phyloP scores from a whole-genome alignment of 129 eudicot species.

The Silybum marianum region DNA sequence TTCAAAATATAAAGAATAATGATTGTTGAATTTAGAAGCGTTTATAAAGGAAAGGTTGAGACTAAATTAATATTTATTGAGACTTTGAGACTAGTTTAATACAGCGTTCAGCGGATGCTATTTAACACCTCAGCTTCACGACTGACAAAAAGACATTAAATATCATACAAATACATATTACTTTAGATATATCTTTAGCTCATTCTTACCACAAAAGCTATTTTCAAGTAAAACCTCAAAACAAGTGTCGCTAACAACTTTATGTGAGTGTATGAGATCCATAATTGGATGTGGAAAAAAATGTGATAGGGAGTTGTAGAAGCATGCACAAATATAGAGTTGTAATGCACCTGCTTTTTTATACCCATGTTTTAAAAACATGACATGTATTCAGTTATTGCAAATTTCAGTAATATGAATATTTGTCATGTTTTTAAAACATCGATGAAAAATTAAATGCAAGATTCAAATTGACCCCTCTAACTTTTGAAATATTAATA shows the following conservation, averaged over 20 bases:
- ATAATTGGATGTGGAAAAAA: background rate
- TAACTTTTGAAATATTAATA: background rate
- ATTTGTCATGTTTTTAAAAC: constrained; percentile 12
- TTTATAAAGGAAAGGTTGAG: background rate
- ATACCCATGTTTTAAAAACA: background rate
- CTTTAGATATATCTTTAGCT: background rate
- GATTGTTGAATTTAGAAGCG: background rate
- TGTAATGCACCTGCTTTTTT: background rate
- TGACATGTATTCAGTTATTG: background rate
- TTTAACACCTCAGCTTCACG: constrained; percentile 34
- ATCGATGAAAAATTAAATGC: background rate
- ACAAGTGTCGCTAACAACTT: background rate
- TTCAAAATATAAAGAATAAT: too few species aligned
- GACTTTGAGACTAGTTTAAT: background rate
- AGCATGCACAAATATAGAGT: background rate
- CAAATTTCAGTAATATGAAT: background rate
- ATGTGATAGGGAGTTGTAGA: background rate
- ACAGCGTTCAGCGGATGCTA: constrained; percentile 34
- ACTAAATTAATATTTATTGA: constrained; percentile 12
- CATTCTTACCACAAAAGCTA: background rate
- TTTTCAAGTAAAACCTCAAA: background rate
- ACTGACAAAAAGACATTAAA: background rate
- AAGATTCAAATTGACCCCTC: background rate
- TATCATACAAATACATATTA: constrained; percentile 1
- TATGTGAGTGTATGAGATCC: background rate